Evolutionary conservation across 768 basidiomycete species (phyloP).

Genomic region (Trametopsis cervina): DNA sequence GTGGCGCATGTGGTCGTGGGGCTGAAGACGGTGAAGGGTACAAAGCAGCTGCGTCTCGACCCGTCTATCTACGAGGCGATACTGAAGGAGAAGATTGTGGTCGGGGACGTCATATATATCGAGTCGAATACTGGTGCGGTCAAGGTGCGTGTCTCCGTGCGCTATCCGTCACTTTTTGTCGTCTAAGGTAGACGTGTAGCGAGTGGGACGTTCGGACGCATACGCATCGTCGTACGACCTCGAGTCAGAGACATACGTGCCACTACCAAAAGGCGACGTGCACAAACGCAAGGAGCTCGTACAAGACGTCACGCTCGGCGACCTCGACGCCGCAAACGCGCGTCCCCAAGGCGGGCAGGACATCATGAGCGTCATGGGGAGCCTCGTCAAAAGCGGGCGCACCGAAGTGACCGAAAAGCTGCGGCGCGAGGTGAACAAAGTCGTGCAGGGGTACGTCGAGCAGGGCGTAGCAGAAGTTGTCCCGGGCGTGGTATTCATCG

Average conservation of each 20-base stretch:
- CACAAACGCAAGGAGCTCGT: constrained; percentile 95
- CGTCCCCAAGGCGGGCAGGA: constrained; percentile 95
- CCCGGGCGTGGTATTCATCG: constrained; percentile 97
- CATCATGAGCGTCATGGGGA: constrained; percentile 97
- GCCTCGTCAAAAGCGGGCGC: constrained; percentile 82
- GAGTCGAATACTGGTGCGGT: constrained; percentile 93
- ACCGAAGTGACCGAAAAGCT: constrained; percentile 98
- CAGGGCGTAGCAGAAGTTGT: constrained; percentile 98
- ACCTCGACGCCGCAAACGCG: constrained; percentile 94
- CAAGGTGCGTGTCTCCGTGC: constrained; percentile 47
- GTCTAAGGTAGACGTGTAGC: constrained; percentile 33
- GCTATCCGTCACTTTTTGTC: background rate
- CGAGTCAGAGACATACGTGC: constrained; percentile 97
- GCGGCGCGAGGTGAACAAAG: constrained; percentile 91
- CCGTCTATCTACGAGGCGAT: constrained; percentile 97
- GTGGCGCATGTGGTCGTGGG: constrained; percentile 97
- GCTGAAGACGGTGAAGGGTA: constrained; percentile 80
- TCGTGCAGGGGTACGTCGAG: constrained; percentile 95
- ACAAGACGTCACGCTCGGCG: constrained; percentile 91
- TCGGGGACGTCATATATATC: constrained; percentile 96
- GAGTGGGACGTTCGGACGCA: constrained; percentile 94
- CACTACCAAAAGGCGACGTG: constrained; percentile 93
- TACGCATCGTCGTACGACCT: constrained; percentile 97
- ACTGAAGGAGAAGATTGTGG: constrained; percentile 92
- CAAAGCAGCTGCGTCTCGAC: constrained; percentile 90